Evolutionary conservation across 306 rosid species (phyloP), one percentile per base, ranked within the genome.

Genomic region (Ormosia semicastrata): DNA sequence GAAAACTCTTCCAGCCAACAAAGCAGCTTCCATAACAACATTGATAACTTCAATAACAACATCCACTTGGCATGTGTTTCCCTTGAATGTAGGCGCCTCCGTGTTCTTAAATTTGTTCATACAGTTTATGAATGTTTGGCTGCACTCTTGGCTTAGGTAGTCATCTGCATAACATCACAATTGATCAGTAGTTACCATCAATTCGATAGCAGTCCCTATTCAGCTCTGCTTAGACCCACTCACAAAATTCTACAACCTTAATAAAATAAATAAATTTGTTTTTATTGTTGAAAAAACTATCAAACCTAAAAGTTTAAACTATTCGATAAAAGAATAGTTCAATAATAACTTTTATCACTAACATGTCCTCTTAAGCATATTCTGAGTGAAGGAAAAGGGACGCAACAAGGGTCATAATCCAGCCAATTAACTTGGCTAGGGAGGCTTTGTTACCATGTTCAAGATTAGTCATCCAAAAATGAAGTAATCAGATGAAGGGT

Each of bases 131-230:
- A 95, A 80, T 80, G 86, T 73, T 80, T 86, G 90, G 89, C 98
- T 93, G 87, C 98, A 95, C 77, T 93, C 91, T 81, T 87, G 88
- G 90, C 98, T 93, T 46, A 95, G 75, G 89, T 95, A 95, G 70
- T 89, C 99, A 89, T 93, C 99, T 95, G 89, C 90, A 82, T 76
- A 54, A 34, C 56, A 81, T 33, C 77, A 73, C 40, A 56, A 83
- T 56, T 43, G 8, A 59, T 78, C 71, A 60, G 4, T 14, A 17
- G 2, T 17, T 71, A 29, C 14, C 33, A 18, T 15, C 7, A 63
- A 24, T 37, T 44, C 24, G 8, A 17, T 44, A 10, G 14, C 30
- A 41, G 9, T 18, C 29, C 69, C 9, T 7, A 29, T 37, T 52
- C 52, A 36, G 6, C 64, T 49, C 24, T 32, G 40, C 29, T 46